These are phyloP conservation scores for Triadica sebifera DNA, from an alignment of 345 rosid species.

Conservation along the genomic window DNA sequence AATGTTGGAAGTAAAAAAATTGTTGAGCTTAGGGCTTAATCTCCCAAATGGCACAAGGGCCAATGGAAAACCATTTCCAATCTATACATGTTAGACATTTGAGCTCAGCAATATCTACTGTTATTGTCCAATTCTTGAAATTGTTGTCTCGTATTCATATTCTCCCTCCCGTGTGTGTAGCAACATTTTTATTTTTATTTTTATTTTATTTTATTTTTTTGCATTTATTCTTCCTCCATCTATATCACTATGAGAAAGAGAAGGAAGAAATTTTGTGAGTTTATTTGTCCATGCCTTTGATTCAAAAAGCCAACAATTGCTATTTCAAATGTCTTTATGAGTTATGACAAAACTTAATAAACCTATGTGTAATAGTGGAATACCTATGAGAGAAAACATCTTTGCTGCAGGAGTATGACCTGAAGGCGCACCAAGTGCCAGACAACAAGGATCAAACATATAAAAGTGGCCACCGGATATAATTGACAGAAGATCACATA, in stretches of 20 bases:
- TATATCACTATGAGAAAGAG: too few species aligned
- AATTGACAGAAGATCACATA: slow-evolving; percentile 78
- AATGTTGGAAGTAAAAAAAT: not conserved
- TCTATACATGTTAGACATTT: not conserved
- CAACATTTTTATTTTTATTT: too few species aligned
- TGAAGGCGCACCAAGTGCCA: slow-evolving; percentile 63
- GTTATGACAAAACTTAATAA: not conserved
- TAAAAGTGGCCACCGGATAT: slow-evolving; percentile 83
- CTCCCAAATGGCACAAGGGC: not conserved
- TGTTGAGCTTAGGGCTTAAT: not conserved
- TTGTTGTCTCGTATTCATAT: too few species aligned
- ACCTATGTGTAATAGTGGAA: not conserved
- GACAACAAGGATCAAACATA: slow-evolving; percentile 90
- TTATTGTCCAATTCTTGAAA: too few species aligned
- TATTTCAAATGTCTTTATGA: not conserved
- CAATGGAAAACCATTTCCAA: not conserved
- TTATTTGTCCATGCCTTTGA: too few species aligned
- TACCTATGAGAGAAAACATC: slow-evolving; percentile 85
- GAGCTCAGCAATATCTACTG: too few species aligned
- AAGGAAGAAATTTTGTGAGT: too few species aligned
- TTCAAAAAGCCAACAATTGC: too few species aligned
- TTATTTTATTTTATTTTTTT: too few species aligned
- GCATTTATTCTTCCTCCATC: too few species aligned
- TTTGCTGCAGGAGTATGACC: slow-evolving; percentile 72
- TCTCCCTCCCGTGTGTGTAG: too few species aligned